A percentile compares a stretch with the other conserved stretches of the same genome.
Evolutionary conservation across 257 asterid species (phyloP).

Genomic region (Solanum virginianum): DNA sequence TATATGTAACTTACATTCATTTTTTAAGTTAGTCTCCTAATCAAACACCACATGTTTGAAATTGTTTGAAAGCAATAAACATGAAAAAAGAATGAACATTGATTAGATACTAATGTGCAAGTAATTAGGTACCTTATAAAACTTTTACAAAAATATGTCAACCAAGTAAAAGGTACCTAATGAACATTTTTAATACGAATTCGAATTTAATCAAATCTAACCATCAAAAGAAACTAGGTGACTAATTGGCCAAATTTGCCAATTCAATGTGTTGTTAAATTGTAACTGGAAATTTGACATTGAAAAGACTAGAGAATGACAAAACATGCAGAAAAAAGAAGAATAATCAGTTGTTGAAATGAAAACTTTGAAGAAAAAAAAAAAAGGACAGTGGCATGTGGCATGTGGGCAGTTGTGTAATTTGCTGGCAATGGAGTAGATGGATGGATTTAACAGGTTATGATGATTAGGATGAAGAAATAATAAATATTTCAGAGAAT

Average conservation of each 20-base stretch:
- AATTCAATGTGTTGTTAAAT: conserved; percentile 25
- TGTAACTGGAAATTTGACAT: not conserved
- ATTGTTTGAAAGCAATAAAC: too few species aligned
- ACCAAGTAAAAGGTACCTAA: not conserved
- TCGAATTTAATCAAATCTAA: not conserved
- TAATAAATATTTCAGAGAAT: not conserved
- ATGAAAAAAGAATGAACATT: too few species aligned
- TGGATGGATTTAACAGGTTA: conserved; percentile 6
- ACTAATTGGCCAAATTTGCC: not conserved
- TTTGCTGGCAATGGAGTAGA: not conserved
- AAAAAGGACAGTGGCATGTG: not conserved
- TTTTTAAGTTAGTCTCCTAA: too few species aligned
- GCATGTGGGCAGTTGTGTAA: conserved; percentile 4
- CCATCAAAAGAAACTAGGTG: not conserved
- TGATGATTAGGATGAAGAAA: not conserved
- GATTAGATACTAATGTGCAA: not conserved
- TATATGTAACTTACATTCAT: too few species aligned
- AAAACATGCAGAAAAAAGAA: conserved; percentile 11
- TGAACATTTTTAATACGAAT: not conserved
- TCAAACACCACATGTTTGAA: too few species aligned
- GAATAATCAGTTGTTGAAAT: not conserved
- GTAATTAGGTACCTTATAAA: not conserved
- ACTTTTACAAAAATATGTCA: too few species aligned
- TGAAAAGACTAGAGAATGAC: conserved; percentile 9
- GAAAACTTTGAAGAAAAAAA: not conserved